Evolutionary conservation across 352 stramenopile species (phyloP).

Genomic region (Globisporangium parvum): DNA sequence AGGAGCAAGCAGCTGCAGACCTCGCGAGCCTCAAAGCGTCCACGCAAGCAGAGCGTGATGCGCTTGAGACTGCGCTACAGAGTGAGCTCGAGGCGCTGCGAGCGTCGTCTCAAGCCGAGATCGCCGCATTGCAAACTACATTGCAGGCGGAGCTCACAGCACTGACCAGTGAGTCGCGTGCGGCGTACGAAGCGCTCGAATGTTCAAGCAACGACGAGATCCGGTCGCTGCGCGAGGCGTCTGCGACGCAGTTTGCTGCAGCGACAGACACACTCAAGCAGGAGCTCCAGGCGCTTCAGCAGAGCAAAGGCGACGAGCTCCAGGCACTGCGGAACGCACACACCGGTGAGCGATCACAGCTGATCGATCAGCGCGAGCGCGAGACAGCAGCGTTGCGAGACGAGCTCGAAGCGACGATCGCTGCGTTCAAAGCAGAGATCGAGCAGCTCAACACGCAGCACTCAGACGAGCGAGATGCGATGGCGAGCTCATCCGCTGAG

Average conservation of each 20-base stretch:
- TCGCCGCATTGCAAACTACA: conserved; percentile 12
- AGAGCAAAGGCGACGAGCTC: conserved; percentile 22
- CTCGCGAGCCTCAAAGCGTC: conserved; percentile 2
- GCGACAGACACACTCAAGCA: conserved; percentile 17
- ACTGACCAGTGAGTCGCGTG: conserved; percentile 13
- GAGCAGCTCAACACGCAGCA: conserved; percentile 21
- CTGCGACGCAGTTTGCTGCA: conserved; percentile 17
- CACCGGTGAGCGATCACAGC: conserved; percentile 15
- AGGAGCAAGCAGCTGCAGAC: conserved; percentile 1
- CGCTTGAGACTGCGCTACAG: background rate
- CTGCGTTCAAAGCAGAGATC: conserved; percentile 13
- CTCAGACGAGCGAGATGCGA: conserved; percentile 12
- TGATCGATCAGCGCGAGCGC: conserved; percentile 14
- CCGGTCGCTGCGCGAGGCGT: conserved; percentile 16
- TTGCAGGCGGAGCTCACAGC: conserved; percentile 20
- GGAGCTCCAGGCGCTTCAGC: conserved; percentile 21
- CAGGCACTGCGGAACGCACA: conserved; percentile 15
- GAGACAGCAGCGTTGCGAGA: conserved; percentile 20
- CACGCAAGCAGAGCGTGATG: conserved; percentile 2
- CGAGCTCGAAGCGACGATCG: conserved; percentile 14
- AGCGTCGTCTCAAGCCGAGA: conserved; percentile 5
- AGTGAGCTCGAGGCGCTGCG: conserved; percentile 2
- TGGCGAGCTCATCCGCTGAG: conserved; percentile 11
- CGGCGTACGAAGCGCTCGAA: conserved; percentile 20
- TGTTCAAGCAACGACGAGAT: conserved; percentile 23